Percentiles rank a stretch among this genome's conserved stretches.
Conservation (phyloP, 2,329 filamentous ascomycete species). For the Raffaelea albimanens region DNA sequence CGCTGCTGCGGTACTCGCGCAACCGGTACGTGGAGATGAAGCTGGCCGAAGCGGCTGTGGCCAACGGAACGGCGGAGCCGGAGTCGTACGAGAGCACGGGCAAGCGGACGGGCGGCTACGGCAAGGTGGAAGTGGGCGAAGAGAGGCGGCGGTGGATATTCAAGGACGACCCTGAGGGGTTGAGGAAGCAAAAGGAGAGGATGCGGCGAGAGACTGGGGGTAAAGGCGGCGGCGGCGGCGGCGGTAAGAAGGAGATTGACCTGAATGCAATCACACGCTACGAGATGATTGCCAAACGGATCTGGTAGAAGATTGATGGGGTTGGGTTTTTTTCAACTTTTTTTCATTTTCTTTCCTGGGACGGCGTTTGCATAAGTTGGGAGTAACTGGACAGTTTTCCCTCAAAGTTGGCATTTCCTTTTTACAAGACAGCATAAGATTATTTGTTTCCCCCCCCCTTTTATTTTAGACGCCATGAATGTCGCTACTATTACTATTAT, state of each 20-base stretch:
- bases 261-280: conserved; percentile 67
- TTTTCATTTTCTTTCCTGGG: no score
- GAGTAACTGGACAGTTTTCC: no score
- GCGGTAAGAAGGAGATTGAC: conserved; percentile 44
- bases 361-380: no score
- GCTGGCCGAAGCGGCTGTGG: conserved; percentile 46
- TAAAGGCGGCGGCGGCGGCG: conserved; percentile 27
- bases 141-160: conserved; percentile 82
- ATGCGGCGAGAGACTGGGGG: conserved; percentile 54
- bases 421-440: no score
- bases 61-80: conserved; percentile 35
- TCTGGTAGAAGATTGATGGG: conserved; percentile 55
- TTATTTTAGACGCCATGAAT: no score
- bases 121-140: conserved; percentile 79
- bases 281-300: conserved; percentile 93
- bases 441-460: no score
- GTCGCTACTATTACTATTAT: no score
- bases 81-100: conserved; percentile 60
- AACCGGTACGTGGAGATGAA: conserved; percentile 78
- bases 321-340: no score
- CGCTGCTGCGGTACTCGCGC: conserved; percentile 68
- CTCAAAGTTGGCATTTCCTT: no score
- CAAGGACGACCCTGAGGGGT: conserved; percentile 67
- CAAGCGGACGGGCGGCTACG: conserved; percentile 70
- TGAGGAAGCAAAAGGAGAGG: conserved; percentile 51